Evolutionary conservation across 169 alveolate species (phyloP), one percentile per base, ranked within the genome.

Genomic region (Plasmodium gonderi): DNA sequence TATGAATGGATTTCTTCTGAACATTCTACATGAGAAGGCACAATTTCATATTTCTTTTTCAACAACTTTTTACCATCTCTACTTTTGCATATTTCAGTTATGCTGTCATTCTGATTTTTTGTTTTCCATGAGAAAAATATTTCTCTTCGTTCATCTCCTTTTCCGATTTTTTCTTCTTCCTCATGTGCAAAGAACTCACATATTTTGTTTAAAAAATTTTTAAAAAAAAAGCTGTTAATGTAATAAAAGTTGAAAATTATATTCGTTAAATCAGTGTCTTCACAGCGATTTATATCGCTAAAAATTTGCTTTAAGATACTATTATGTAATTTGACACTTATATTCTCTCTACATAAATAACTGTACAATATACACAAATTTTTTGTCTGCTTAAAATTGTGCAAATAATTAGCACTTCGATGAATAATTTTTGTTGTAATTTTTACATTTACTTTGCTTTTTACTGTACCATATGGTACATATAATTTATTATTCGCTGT

Each of bases 221-320:
- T 82, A 47, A 82, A 82, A 82, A 82, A 82, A 74, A 69, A 72
- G 77, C 75, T 82, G 44, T 82, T 82, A n/a, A 82, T 82, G 64
- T 82, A 60, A 75, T 82, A 82, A 72, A 82, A 82, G 77, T 82
- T 82, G 64, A 69, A 82, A 20, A 82, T 42, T 11, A 82, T 69
- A 54, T 82, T 82, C 14, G 92, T 82, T 60, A 82, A 26, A 72
- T 82, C 92, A 4, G 92, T 82, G 77, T 74, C 92, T 75, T 75
- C 67, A 14, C 92, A 82, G 75, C 60, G 75, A n/a, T 82, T 44
- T 11, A 82, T 40, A 69, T 36, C 76, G 17, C 36, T 47, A 69
- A 82, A 82, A 69, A 82, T 82, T 26, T 49, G 75, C 6, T 75
- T 26, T 31, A 82, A 49, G 26, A 82, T 12, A 29, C 64, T 82